Evolutionary conservation across 1,284 basidiomycete genomes (phyloP).

Genomic region (Cystobasidium slooffiae): DNA sequence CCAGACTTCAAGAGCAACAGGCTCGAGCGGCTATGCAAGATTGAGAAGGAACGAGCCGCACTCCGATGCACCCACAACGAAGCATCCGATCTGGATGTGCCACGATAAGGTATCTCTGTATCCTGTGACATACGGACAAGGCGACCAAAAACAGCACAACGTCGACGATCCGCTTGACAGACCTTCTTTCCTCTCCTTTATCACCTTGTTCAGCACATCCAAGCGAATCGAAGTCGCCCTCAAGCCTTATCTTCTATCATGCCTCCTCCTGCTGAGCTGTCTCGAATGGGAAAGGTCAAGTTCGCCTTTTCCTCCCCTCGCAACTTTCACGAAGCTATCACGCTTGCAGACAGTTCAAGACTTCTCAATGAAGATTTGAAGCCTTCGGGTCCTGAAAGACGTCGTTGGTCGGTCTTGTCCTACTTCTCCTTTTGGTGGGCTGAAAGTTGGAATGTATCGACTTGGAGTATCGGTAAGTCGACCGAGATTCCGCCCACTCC

Average conservation of each 20-base stretch:
- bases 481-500: too few species aligned
- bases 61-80: neutral
- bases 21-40: neutral
- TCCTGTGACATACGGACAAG: neutral
- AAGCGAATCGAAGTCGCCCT: neutral
- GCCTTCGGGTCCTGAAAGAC: constrained; percentile 25
- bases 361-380: constrained; percentile 30
- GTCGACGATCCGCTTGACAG: neutral
- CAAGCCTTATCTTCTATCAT: neutral
- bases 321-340: constrained; percentile 35
- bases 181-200: neutral
- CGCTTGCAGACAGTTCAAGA: constrained; percentile 25
- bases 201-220: neutral
- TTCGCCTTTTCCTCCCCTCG: constrained; percentile 23
- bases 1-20: neutral
- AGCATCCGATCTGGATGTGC: constrained; percentile 5
- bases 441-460: constrained; percentile 38
- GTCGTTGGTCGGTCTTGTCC: constrained; percentile 21
- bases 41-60: constrained; percentile 1
- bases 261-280: constrained; percentile 21
- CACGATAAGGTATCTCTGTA: constrained; percentile 2
- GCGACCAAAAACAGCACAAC: neutral
- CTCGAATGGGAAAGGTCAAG: constrained; percentile 23
- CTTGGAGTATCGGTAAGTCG: constrained; percentile 21
- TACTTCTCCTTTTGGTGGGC: constrained; percentile 40